Evolutionary conservation across 345 rosid species (phyloP).

Genomic region (Citrus maxima): DNA sequence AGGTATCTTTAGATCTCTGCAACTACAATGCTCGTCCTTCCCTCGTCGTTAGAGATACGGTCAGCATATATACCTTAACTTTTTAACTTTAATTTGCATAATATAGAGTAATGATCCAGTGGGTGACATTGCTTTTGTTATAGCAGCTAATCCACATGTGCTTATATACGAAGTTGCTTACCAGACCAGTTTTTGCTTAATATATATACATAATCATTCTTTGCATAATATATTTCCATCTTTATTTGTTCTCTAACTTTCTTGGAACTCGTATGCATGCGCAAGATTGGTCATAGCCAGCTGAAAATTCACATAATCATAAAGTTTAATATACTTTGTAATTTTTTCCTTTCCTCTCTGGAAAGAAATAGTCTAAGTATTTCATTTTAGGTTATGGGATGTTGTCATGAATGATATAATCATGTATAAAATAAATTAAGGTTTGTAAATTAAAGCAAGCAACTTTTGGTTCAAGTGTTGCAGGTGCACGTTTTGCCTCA

Average conservation of each 20-base stretch:
- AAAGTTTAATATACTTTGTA: background rate
- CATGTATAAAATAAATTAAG: background rate
- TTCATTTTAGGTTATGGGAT: background rate
- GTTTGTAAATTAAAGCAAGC: background rate
- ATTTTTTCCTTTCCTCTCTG: background rate
- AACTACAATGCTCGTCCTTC: constrained; percentile 59
- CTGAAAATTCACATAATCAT: background rate
- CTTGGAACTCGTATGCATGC: constrained; percentile 45
- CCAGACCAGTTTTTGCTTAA: no score
- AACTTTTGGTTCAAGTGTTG: background rate
- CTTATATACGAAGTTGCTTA: no score
- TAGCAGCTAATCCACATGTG: no score
- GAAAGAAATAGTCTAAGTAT: background rate
- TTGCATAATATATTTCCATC: background rate
- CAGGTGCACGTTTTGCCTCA: constrained; percentile 93
- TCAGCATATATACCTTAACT: constrained; percentile 26
- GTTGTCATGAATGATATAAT: constrained; percentile 4
- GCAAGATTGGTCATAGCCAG: constrained; percentile 21
- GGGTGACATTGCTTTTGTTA: no score
- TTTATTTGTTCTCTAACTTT: constrained; percentile 24
- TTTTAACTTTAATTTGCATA: no score
- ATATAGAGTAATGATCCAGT: background rate
- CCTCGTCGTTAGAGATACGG: constrained; percentile 79
- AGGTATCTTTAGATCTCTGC: constrained; percentile 84
- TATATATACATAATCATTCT: no score